phyloP scores from a whole-genome alignment of 306 rosid species.

The Chamaecrista fasciculata region DNA sequence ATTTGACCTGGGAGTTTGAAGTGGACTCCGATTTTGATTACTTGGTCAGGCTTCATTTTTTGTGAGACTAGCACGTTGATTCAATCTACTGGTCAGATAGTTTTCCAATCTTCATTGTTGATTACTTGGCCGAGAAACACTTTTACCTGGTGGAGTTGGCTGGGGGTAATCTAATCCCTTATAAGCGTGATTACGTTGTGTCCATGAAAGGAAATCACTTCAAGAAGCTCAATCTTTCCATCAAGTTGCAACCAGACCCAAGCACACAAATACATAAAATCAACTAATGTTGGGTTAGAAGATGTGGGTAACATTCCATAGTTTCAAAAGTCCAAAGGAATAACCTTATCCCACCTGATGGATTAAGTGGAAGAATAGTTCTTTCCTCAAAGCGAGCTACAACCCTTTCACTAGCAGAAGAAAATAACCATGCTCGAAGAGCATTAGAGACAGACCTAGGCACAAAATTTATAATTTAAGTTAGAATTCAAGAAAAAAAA shows the following conservation, averaged over 20 bases:
- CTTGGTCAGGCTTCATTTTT: constrained; percentile 8
- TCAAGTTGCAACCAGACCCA: neutral
- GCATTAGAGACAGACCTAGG: constrained; percentile 45
- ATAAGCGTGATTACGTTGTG: neutral
- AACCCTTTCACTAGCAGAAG: constrained; percentile 52
- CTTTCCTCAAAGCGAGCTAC: constrained; percentile 48
- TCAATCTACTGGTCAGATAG: neutral
- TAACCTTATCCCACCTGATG: constrained; percentile 26
- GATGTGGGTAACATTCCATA: neutral
- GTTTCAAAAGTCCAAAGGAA: constrained; percentile 1
- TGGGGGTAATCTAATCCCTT: neutral
- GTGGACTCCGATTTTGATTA: neutral
- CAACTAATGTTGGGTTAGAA: neutral
- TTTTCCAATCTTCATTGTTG: constrained; percentile 13
- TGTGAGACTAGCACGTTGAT: neutral
- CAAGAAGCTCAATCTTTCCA: neutral
- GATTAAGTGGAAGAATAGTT: constrained; percentile 43
- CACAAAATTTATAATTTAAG: neutral
- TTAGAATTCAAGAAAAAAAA: neutral
- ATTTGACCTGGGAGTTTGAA: neutral
- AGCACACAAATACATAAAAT: too few relatives aligned
- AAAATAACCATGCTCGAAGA: constrained; percentile 50
- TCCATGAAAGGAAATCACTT: neutral
- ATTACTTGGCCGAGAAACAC: neutral
- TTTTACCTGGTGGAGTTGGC: neutral